A percentile compares a stretch with the other conserved stretches of the same genome.
These are phyloP conservation scores for Gelatoporia subvermispora DNA, from an alignment of 768 basidiomycete species.

Conservation along the genomic window DNA sequence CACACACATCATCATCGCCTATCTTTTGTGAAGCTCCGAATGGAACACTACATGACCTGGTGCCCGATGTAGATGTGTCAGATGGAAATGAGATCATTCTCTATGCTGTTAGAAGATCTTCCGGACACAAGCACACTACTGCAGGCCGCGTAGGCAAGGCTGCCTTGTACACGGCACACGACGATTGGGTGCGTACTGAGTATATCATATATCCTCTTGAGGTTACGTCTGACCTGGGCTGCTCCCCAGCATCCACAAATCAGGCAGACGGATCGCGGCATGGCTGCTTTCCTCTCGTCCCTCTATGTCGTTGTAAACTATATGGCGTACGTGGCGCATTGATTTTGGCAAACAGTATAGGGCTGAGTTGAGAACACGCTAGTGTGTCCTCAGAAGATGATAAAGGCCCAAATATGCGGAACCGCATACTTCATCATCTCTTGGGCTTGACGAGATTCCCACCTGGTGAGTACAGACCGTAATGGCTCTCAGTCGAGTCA, in stretches of 20 bases:
- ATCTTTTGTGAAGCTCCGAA: slow-evolving; percentile 1
- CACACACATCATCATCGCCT: not conserved
- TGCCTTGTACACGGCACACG: not conserved
- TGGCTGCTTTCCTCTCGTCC: slow-evolving; percentile 26
- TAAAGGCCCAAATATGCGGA: not conserved
- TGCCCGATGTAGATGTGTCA: not conserved
- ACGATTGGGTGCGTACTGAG: slow-evolving; percentile 1
- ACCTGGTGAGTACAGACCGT: not conserved
- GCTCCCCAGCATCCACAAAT: slow-evolving; percentile 16
- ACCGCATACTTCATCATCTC: not conserved
- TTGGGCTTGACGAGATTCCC: slow-evolving; percentile 3
- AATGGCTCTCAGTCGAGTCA: not conserved
- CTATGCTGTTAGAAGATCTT: not conserved
- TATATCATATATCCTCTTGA: not conserved
- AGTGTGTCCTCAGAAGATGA: not conserved
- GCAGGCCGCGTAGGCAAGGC: not conserved
- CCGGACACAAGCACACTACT: not conserved
- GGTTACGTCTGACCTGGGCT: not conserved
- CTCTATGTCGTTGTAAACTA: slow-evolving; percentile 22
- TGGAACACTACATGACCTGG: not conserved
- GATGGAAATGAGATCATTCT: not conserved
- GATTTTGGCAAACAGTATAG: not conserved
- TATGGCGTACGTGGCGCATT: slow-evolving; percentile 5
- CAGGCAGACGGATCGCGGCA: slow-evolving; percentile 23
- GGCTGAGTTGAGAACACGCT: not conserved